Conservation (phyloP, 2,329 filamentous ascomycete genomes). For the Aspergillus sergii region DNA sequence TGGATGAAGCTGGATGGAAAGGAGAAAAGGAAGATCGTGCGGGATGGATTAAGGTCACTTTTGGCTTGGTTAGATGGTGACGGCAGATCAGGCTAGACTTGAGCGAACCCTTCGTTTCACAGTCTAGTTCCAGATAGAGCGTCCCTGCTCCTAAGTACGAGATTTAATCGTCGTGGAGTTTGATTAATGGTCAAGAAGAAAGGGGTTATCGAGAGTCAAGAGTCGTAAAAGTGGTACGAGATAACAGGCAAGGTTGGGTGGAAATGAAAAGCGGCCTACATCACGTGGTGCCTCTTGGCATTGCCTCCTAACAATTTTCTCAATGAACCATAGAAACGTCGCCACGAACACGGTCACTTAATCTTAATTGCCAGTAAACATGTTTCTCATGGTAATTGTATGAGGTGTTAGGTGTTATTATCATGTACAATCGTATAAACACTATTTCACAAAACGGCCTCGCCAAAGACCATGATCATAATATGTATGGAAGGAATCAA, state of each 20-base stretch:
- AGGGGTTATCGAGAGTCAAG: not conserved
- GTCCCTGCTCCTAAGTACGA: slow-evolving; percentile 2
- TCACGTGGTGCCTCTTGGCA: not conserved
- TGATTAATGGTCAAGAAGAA: not conserved
- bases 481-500: not conserved
- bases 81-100: slow-evolving; percentile 27
- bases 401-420: slow-evolving; percentile 23
- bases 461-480: not conserved
- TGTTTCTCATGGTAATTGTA: not conserved
- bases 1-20: slow-evolving; percentile 25
- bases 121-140: slow-evolving; percentile 11
- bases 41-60: slow-evolving; percentile 41
- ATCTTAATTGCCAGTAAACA: not conserved
- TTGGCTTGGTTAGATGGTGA: slow-evolving; percentile 38
- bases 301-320: slow-evolving; percentile 2
- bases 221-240: slow-evolving; percentile 5
- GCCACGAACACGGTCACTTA: not conserved
- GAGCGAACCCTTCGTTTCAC: slow-evolving; percentile 39
- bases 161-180: not conserved
- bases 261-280: not conserved
- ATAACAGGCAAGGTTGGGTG: slow-evolving; percentile 11
- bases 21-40: slow-evolving; percentile 26
- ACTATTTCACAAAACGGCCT: slow-evolving; percentile 12
- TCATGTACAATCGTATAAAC: slow-evolving; percentile 25
- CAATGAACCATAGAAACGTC: not conserved